A percentile compares a stretch with the other conserved stretches of the same genome.
phyloP scores from a whole-genome alignment of 1,284 basidiomycete species.

The Fomitopsis pinicola region DNA sequence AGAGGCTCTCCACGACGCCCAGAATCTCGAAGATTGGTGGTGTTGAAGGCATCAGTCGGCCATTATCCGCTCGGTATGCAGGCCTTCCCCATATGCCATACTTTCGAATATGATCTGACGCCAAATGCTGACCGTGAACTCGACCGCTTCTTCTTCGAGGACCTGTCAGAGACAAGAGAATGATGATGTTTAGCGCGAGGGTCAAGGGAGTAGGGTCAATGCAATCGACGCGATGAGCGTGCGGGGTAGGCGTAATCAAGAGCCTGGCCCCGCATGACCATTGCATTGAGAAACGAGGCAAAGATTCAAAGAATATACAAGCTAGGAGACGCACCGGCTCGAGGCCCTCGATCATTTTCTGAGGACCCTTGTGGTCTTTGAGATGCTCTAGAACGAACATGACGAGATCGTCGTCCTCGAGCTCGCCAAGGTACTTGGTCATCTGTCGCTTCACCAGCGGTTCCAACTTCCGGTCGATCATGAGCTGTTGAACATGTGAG shows the following conservation, averaged over 20 bases:
- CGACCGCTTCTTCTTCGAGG: slow-evolving; percentile 80
- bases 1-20: slow-evolving; percentile 11
- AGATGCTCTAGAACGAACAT: slow-evolving; percentile 89
- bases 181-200: slow-evolving; percentile 3
- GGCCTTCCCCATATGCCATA: slow-evolving; percentile 81
- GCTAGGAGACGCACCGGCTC: slow-evolving; percentile 67
- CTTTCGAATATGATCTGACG: slow-evolving; percentile 88
- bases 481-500: slow-evolving; percentile 38
- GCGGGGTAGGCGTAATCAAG: not conserved
- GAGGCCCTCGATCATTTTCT: slow-evolving; percentile 80
- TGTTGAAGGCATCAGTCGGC: slow-evolving; percentile 44
- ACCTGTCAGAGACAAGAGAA: slow-evolving; percentile 45
- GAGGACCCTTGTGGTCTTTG: slow-evolving; percentile 78
- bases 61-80: slow-evolving; percentile 74
- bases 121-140: slow-evolving; percentile 77
- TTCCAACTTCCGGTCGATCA: slow-evolving; percentile 80
- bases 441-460: slow-evolving; percentile 77
- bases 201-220: not conserved
- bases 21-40: not conserved
- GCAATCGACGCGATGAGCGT: not conserved
- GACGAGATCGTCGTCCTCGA: slow-evolving; percentile 84
- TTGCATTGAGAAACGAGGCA: not conserved
- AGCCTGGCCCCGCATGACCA: not conserved
- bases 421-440: slow-evolving; percentile 80
- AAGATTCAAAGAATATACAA: not conserved